Base-by-base conservation (phyloP, 164 flowering plant species). In the Nymphaea colorata region DNA sequence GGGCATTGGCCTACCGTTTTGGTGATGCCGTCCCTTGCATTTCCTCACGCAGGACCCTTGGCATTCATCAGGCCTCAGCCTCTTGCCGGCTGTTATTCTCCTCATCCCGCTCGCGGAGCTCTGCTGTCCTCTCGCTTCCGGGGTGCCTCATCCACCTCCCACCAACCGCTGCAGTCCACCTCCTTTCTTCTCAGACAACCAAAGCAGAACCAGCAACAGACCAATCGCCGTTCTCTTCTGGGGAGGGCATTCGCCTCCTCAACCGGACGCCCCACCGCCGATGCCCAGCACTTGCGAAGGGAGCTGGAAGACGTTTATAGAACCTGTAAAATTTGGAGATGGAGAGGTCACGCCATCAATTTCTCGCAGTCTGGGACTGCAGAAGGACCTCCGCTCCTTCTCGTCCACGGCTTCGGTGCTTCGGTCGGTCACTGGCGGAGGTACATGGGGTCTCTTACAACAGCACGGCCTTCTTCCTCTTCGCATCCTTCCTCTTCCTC, bases 401-500 rank as follows among this genome's bases (percentile, higher is more conserved):
- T 93, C 5, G 92, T 93, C 69, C 98, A 93, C 73, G 98, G 97
- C 25, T 93, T 93, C 51, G 96, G 98, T 6, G 98, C 98, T 57
- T 93, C 98, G 15, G 79, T 93, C 67, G 83, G 87, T 69, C 98
- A 93, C 73, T 90, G 96, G 97, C 88, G 98, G 71, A 90, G 91
- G 96, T 86, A 45, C 11, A 45, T 45, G 53, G 5, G 53, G 55
- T 47, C 4, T 47, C 12, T 47, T 47, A 25, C 36, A 25, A 47
- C 55, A 7, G 5, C 7, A 5, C 11, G 7, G 53, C 53, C 53
- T 45, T 45, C 11, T 45, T 45, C 53, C 11, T 45, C 53, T 45
- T 10, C 11, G 7, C 53, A 5, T 10, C 11, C 53, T 45, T 45
- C 53, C 53, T 45, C 51, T 45, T 8, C 51, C 8, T 45, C 51